phyloP scores from a whole-genome alignment of 805 yeast species.

The Spathaspora gorwiae region DNA sequence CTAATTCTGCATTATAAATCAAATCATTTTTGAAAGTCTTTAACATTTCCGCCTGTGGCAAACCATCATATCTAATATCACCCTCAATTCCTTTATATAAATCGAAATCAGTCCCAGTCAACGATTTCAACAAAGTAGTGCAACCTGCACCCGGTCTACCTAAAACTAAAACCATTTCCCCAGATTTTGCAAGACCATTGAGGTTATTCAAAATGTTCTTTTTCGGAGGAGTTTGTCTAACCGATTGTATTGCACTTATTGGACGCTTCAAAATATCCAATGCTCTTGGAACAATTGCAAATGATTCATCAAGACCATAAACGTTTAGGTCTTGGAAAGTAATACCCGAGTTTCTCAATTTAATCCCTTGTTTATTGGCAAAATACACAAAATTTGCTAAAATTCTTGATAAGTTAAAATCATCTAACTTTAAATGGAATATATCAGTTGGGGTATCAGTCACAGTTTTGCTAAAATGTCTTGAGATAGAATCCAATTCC shows the following conservation, averaged over 20 bases:
- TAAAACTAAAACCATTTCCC: conserved; percentile 63
- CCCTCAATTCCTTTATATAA: conserved; percentile 21
- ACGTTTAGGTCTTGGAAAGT: conserved; percentile 34
- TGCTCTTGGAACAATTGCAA: conserved; percentile 42
- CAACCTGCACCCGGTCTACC: conserved; percentile 45
- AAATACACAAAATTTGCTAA: conserved; percentile 34
- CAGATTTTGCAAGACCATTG: conserved; percentile 47
- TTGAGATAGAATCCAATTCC: conserved; percentile 16
- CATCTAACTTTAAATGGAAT: conserved; percentile 25
- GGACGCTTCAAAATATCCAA: conserved; percentile 35
- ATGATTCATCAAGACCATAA: conserved; percentile 45
- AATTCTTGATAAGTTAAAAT: conserved; percentile 37
- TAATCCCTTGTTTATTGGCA: conserved; percentile 44
- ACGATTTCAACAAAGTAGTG: conserved; percentile 20
- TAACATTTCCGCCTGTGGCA: conserved; percentile 57
- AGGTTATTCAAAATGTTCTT: conserved; percentile 17
- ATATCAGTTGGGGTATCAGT: conserved; percentile 14
- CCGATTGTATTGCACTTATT: conserved; percentile 21
- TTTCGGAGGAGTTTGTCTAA: conserved; percentile 11
- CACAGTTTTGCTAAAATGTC: conserved; percentile 14
- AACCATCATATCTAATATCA: conserved; percentile 54
- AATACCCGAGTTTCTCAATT: conserved; percentile 41
- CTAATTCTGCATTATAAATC: conserved; percentile 58
- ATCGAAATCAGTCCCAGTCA: conserved; percentile 23
- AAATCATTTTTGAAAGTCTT: conserved; percentile 51